Conservation (phyloP, 2,329 filamentous ascomycete genomes). For the Sphaerulina vaccinii region DNA sequence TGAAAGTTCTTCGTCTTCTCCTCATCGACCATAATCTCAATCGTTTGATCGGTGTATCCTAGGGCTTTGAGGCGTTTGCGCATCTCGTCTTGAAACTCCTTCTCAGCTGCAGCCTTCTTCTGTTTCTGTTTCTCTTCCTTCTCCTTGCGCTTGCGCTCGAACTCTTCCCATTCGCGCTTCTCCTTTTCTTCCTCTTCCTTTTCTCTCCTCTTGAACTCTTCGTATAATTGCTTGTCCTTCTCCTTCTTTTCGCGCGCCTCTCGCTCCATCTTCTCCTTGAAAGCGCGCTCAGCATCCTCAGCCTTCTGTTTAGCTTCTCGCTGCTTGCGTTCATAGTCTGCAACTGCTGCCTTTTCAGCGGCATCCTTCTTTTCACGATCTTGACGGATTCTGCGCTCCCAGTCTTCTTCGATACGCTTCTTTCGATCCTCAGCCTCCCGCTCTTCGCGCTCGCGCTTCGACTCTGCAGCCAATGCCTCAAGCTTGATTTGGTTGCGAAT, state of each 20-base stretch:
- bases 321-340: conserved; percentile 42
- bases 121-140: conserved; percentile 44
- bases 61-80: conserved; percentile 45
- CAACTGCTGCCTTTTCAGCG: conserved; percentile 36
- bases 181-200: conserved; percentile 41
- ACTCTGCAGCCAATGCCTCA: conserved; percentile 36
- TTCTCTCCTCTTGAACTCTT: conserved; percentile 28
- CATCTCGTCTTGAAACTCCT: conserved; percentile 48
- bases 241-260: conserved; percentile 40
- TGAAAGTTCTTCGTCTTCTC: conserved; percentile 44
- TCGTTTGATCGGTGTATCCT: conserved; percentile 49
- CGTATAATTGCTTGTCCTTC: conserved; percentile 38
- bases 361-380: conserved; percentile 39
- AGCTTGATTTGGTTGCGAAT: conserved; percentile 32
- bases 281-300: conserved; percentile 42
- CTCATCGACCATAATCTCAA: conserved; percentile 49
- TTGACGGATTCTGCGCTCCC: conserved; percentile 42
- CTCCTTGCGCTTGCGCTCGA: conserved; percentile 71
- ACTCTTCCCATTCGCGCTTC: conserved; percentile 42
- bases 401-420: conserved; percentile 41
- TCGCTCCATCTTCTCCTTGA: conserved; percentile 40
- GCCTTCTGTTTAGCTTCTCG: conserved; percentile 37
- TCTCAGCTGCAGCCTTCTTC: conserved; percentile 35
- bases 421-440: conserved; percentile 38
- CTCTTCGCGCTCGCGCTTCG: conserved; percentile 39